phyloP scores from a whole-genome alignment of 352 stramenopile genomes.

The Pythium volutum region DNA sequence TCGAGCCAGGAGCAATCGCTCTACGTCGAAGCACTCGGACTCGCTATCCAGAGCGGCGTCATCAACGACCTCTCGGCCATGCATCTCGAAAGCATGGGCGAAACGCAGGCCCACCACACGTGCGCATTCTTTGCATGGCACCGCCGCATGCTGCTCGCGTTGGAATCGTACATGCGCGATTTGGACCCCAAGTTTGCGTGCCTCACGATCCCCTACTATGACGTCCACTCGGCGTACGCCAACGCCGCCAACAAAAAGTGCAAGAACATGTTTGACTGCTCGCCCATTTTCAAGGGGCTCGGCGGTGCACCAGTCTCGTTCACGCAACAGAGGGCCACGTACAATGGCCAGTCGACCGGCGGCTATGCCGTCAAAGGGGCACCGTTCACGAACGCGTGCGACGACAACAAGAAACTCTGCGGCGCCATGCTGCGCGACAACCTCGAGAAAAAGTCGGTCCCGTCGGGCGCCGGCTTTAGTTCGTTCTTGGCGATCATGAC shows the following conservation, averaged over 20 bases:
- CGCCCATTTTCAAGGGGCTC: constrained; percentile 49
- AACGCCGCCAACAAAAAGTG: constrained; percentile 45
- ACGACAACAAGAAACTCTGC: constrained; percentile 39
- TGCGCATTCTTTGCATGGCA: constrained; percentile 70
- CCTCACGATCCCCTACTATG: constrained; percentile 76
- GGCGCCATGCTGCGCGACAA: constrained; percentile 42
- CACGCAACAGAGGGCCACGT: constrained; percentile 14
- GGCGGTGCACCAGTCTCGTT: constrained; percentile 31
- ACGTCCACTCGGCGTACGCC: constrained; percentile 65
- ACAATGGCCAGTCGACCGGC: constrained; percentile 32
- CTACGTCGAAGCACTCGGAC: constrained; percentile 48
- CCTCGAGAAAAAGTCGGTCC: constrained; percentile 34
- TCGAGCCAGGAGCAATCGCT: constrained; percentile 41
- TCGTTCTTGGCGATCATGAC: constrained; percentile 52
- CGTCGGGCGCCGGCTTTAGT: constrained; percentile 47
- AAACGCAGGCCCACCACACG: constrained; percentile 51
- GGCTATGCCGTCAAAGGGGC: constrained; percentile 32
- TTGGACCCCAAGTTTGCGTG: constrained; percentile 55
- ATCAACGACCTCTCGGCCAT: constrained; percentile 51
- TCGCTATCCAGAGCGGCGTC: constrained; percentile 40
- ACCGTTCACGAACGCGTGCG: constrained; percentile 36
- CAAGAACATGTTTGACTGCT: constrained; percentile 60
- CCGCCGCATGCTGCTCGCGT: constrained; percentile 55
- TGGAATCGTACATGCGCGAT: constrained; percentile 63
- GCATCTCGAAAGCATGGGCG: constrained; percentile 39